Percentiles rank a stretch among this genome's conserved stretches.
Evolutionary conservation across 768 basidiomycete species (phyloP).

Genomic region (Tricholomella constricta): DNA sequence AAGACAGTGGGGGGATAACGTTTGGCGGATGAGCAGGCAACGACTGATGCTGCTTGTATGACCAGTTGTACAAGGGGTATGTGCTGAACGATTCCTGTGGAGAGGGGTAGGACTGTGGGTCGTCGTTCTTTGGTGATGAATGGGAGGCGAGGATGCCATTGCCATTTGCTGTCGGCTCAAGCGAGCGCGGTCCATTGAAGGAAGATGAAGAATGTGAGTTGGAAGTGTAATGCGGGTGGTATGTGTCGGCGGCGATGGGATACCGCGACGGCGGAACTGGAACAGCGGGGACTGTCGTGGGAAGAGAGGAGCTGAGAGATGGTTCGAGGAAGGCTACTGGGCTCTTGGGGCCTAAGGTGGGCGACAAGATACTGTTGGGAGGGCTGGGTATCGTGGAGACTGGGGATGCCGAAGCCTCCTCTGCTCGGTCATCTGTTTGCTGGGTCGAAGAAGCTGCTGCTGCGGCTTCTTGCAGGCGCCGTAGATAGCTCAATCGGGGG

Average conservation of each 20-base stretch:
- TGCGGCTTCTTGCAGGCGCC: slow-evolving; percentile 77
- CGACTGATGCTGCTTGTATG: slow-evolving; percentile 64
- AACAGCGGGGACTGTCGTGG: slow-evolving; percentile 38
- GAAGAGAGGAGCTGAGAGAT: slow-evolving; percentile 37
- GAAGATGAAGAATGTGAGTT: slow-evolving; percentile 38
- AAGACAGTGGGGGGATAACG: slow-evolving; percentile 64
- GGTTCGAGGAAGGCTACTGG: slow-evolving; percentile 58
- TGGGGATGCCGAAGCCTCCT: slow-evolving; percentile 47
- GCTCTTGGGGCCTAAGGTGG: slow-evolving; percentile 44
- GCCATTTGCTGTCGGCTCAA: slow-evolving; percentile 37
- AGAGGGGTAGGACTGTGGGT: slow-evolving; percentile 40
- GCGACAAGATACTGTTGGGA: slow-evolving; percentile 46
- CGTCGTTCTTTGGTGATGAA: slow-evolving; percentile 46
- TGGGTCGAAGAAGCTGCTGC: slow-evolving; percentile 50
- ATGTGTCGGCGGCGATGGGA: slow-evolving; percentile 70
- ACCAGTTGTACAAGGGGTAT: slow-evolving; percentile 71
- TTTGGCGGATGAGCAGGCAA: slow-evolving; percentile 44
- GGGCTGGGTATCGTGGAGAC: slow-evolving; percentile 52
- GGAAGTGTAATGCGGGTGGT: slow-evolving; percentile 56
- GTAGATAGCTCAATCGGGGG: slow-evolving; percentile 58
- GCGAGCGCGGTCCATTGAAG: slow-evolving; percentile 39
- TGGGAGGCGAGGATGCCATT: slow-evolving; percentile 31
- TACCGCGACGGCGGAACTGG: slow-evolving; percentile 68
- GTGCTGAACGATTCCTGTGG: slow-evolving; percentile 59
- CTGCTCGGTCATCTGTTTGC: slow-evolving; percentile 36